Evolutionary conservation across 768 basidiomycete genomes (phyloP).

Genomic region (Agaricus blazei): DNA sequence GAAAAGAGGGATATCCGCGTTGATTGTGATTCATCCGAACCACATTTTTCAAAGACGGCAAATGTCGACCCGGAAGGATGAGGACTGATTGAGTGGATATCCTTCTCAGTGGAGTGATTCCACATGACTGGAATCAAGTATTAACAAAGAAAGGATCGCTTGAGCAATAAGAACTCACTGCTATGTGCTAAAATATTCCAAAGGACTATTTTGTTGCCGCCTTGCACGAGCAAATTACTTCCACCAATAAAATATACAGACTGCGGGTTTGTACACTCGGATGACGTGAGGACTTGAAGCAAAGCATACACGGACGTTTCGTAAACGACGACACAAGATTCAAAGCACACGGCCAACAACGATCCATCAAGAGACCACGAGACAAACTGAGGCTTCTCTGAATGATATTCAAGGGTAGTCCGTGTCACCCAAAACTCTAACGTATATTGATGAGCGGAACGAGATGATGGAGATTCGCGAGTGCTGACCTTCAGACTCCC

Average conservation of each 20-base stretch:
- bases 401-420: slow-evolving; percentile 65
- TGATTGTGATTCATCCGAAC: slow-evolving; percentile 17
- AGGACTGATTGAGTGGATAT: slow-evolving; percentile 43
- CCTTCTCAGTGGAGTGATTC: slow-evolving; percentile 35
- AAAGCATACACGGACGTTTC: slow-evolving; percentile 60
- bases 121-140: slow-evolving; percentile 47
- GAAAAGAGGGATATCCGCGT: slow-evolving; percentile 47
- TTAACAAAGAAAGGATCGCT: neutral
- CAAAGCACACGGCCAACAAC: slow-evolving; percentile 70
- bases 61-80: slow-evolving; percentile 58
- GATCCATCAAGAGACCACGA: slow-evolving; percentile 88
- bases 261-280: slow-evolving; percentile 41
- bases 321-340: slow-evolving; percentile 66
- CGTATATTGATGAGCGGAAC: slow-evolving; percentile 3
- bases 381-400: slow-evolving; percentile 57
- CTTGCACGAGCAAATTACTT: slow-evolving; percentile 61
- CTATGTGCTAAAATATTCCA: slow-evolving; percentile 69
- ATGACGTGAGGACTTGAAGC: slow-evolving; percentile 52
- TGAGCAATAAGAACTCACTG: slow-evolving; percentile 36
- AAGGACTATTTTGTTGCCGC: slow-evolving; percentile 45
- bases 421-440: slow-evolving; percentile 78
- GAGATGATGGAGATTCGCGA: slow-evolving; percentile 23
- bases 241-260: slow-evolving; percentile 63
- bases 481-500: slow-evolving; percentile 34
- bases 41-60: slow-evolving; percentile 44